Percentiles rank a stretch among this genome's conserved stretches.
Evolutionary conservation across 192 early-diverging fungal species (phyloP).

Genomic region (Coemansia sp.): DNA sequence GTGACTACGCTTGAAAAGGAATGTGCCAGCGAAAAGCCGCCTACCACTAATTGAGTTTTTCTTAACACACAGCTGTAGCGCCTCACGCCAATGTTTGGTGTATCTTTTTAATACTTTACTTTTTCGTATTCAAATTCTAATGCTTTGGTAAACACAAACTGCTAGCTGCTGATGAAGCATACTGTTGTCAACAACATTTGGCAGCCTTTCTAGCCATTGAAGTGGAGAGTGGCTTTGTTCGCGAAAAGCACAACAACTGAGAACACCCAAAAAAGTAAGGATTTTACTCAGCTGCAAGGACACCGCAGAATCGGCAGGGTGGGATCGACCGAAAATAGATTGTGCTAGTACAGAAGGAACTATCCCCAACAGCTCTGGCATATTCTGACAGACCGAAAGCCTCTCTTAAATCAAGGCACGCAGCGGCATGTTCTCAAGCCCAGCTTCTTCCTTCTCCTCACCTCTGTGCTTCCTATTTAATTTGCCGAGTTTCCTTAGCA

Average conservation of each 20-base stretch:
- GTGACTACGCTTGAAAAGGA: background rate
- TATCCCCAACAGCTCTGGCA: background rate
- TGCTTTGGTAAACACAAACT: background rate
- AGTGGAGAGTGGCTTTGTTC: background rate
- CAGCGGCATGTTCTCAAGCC: background rate
- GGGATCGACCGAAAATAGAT: constrained; percentile 1
- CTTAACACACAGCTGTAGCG: background rate
- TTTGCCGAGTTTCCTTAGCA: background rate
- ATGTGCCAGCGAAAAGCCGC: constrained; percentile 1
- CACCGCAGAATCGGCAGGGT: background rate
- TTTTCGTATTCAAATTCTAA: background rate
- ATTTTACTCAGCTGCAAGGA: background rate
- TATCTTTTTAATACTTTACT: background rate
- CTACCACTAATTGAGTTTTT: background rate
- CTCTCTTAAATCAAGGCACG: background rate
- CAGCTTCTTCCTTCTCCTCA: background rate
- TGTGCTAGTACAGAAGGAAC: background rate
- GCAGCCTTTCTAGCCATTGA: background rate
- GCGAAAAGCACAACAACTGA: background rate
- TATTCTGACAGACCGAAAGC: background rate
- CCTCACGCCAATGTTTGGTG: background rate
- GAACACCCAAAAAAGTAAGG: background rate
- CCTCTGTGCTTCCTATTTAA: background rate
- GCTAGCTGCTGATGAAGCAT: too few species aligned
- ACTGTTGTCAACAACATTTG: background rate